These are phyloP conservation scores for Peniophora sp. DNA, from an alignment of 1,284 basidiomycete genomes.

Conservation along the genomic window DNA sequence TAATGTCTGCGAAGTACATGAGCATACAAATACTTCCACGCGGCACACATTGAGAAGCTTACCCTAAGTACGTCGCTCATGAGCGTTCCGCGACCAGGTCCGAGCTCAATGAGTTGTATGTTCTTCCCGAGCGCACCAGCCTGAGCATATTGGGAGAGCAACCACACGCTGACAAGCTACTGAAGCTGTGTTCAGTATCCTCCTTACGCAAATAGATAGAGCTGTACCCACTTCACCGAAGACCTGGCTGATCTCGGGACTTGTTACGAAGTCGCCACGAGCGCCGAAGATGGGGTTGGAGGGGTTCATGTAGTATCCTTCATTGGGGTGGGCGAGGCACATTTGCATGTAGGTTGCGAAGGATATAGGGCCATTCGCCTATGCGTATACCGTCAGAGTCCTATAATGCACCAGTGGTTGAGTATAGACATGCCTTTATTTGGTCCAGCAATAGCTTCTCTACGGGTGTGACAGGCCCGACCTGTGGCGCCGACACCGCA, in stretches of 20 bases:
- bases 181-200: not conserved
- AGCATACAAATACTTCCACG: not conserved
- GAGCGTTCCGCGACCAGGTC: slow-evolving; percentile 90
- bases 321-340: slow-evolving; percentile 78
- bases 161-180: slow-evolving; percentile 83
- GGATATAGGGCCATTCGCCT: slow-evolving; percentile 85
- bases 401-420: slow-evolving; percentile 1
- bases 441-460: slow-evolving; percentile 61
- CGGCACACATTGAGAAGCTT: slow-evolving; percentile 18
- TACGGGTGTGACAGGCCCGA: slow-evolving; percentile 31
- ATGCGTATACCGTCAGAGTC: not conserved
- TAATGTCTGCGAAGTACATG: slow-evolving; percentile 39
- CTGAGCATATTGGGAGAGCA: slow-evolving; percentile 72
- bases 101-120: slow-evolving; percentile 83
- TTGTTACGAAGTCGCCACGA: slow-evolving; percentile 92
- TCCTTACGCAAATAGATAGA: slow-evolving; percentile 15
- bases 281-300: slow-evolving; percentile 74
- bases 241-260: slow-evolving; percentile 93
- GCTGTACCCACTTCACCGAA: slow-evolving; percentile 79
- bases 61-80: slow-evolving; percentile 89
- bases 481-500: not conserved
- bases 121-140: slow-evolving; percentile 40
- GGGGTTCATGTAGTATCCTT: slow-evolving; percentile 85
- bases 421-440: slow-evolving; percentile 43
- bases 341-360: slow-evolving; percentile 85